These are phyloP conservation scores for Maudiozyma turicensis DNA, from an alignment of 805 yeast genomes.

Conservation along the genomic window DNA sequence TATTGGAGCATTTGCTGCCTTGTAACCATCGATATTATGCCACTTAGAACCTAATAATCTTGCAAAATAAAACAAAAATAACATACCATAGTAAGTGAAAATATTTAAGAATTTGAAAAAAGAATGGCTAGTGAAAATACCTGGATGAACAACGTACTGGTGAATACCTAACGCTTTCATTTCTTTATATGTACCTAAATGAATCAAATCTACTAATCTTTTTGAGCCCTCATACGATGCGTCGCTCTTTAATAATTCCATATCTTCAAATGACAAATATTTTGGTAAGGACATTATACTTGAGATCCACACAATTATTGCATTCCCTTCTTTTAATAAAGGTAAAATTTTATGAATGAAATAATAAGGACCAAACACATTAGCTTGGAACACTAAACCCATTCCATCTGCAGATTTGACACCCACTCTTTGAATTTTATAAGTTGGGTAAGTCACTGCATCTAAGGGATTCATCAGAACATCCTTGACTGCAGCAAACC, in stretches of 20 bases:
- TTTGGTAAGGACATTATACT: constrained; percentile 74
- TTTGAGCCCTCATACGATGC: constrained; percentile 90
- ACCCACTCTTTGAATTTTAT: constrained; percentile 75
- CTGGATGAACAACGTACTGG: constrained; percentile 85
- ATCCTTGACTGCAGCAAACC: constrained; percentile 68
- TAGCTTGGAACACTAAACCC: constrained; percentile 88
- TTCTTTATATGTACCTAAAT: constrained; percentile 53
- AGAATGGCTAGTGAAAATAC: constrained; percentile 79
- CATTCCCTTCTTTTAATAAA: constrained; percentile 44
- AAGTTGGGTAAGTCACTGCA: constrained; percentile 82
- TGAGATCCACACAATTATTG: constrained; percentile 75
- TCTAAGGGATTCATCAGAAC: constrained; percentile 56
- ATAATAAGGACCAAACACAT: constrained; percentile 94
- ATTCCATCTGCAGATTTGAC: constrained; percentile 65
- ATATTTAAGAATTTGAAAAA: constrained; percentile 67
- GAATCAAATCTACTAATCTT: constrained; percentile 73
- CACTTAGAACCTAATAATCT: constrained; percentile 75
- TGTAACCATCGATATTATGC: constrained; percentile 83
- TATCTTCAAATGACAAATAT: constrained; percentile 61
- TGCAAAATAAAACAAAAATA: constrained; percentile 71
- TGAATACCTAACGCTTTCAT: constrained; percentile 45
- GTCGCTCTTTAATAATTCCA: constrained; percentile 54
- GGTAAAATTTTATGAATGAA: constrained; percentile 57
- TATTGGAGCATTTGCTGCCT: constrained; percentile 81
- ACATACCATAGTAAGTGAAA: constrained; percentile 79